phyloP scores from a whole-genome alignment of 805 yeast genomes.

The Yarrowia deformans region DNA sequence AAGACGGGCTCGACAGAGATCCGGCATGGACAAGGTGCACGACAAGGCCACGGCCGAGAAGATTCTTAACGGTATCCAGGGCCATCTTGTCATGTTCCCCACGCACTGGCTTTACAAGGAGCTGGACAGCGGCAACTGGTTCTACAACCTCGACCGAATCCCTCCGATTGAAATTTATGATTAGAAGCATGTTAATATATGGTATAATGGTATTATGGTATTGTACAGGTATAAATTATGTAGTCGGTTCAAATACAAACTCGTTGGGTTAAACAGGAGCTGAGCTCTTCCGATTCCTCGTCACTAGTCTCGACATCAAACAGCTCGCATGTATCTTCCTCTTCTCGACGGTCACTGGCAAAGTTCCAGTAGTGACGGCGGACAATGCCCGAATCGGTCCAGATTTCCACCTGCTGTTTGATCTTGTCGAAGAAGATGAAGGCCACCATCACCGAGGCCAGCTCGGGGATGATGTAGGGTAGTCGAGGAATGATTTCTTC shows the following conservation, averaged over 20 bases:
- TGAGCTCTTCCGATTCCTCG: not conserved
- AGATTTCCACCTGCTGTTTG: slow-evolving; percentile 26
- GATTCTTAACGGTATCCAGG: slow-evolving; percentile 74
- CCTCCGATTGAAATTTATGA: slow-evolving; percentile 97
- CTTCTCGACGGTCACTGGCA: not conserved
- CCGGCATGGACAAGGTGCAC: slow-evolving; percentile 56
- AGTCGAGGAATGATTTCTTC: slow-evolving; percentile 5
- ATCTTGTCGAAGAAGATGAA: slow-evolving; percentile 15
- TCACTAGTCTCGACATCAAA: slow-evolving; percentile 19
- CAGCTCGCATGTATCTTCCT: slow-evolving; percentile 18
- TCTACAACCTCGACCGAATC: slow-evolving; percentile 87
- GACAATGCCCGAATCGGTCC: slow-evolving; percentile 1
- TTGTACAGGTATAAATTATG: not conserved
- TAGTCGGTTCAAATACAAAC: not conserved
- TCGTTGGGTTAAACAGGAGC: not conserved
- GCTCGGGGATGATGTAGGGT: slow-evolving; percentile 13
- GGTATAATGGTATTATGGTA: not conserved
- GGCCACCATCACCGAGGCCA: slow-evolving; percentile 6
- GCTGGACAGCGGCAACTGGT: slow-evolving; percentile 89
- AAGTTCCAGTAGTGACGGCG: slow-evolving; percentile 4
- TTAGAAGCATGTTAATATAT: slow-evolving; percentile 46
- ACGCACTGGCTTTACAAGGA: slow-evolving; percentile 88
- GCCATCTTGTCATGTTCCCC: slow-evolving; percentile 91
- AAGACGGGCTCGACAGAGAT: slow-evolving; percentile 21
- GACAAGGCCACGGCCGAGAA: slow-evolving; percentile 81